These are phyloP conservation scores for Candida maesae DNA, from an alignment of 805 yeast species.

Conservation along the genomic window DNA sequence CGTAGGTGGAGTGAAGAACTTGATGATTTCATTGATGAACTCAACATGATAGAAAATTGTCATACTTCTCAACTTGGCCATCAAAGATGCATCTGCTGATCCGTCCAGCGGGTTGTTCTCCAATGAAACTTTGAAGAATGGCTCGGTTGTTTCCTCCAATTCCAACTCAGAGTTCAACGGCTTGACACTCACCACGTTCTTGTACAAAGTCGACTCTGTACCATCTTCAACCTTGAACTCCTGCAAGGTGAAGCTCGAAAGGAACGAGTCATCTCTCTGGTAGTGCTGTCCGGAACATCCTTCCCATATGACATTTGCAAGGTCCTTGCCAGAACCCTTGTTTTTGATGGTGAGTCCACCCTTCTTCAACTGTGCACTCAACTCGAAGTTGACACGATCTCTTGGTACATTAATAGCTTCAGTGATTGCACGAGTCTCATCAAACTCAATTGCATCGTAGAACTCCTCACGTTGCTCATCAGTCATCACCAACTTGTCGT, in stretches of 20 bases:
- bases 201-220: constrained; percentile 71
- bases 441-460: constrained; percentile 90
- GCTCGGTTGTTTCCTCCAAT: constrained; percentile 35
- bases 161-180: constrained; percentile 45
- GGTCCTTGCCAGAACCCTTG: constrained; percentile 33
- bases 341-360: constrained; percentile 69
- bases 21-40: constrained; percentile 69
- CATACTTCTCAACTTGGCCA: constrained; percentile 77
- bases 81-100: constrained; percentile 73
- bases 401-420: constrained; percentile 65
- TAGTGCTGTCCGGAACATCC: constrained; percentile 71
- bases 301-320: constrained; percentile 80
- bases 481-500: constrained; percentile 50
- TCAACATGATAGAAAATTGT: constrained; percentile 86
- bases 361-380: constrained; percentile 62
- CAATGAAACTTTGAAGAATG: constrained; percentile 77
- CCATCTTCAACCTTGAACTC: constrained; percentile 89
- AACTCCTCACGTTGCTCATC: constrained; percentile 88
- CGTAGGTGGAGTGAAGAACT: constrained; percentile 83
- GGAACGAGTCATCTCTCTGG: constrained; percentile 76
- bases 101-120: constrained; percentile 86
- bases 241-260: constrained; percentile 67
- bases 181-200: constrained; percentile 83
- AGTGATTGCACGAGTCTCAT: constrained; percentile 52
- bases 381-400: constrained; percentile 63